A percentile compares a stretch with the other conserved stretches of the same genome.
These are phyloP conservation scores for Micromonas commoda DNA, from an alignment of 139 green algal species.

Conservation along the genomic window DNA sequence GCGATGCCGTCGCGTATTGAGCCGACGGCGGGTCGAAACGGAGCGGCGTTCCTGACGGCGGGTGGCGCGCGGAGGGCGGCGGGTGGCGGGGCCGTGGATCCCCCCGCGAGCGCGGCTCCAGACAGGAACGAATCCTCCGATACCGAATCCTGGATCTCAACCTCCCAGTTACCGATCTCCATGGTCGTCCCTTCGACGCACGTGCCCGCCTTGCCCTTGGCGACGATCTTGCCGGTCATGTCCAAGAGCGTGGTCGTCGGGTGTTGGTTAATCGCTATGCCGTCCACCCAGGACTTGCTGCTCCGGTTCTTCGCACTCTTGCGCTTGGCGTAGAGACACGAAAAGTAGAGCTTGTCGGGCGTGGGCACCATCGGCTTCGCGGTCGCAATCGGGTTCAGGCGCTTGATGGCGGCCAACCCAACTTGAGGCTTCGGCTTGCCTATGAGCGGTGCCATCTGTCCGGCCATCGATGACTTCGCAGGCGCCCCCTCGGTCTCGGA, in stretches of 20 bases:
- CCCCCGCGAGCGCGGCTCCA: neutral
- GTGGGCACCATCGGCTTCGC: neutral
- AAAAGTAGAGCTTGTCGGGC: neutral
- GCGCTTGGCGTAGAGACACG: neutral
- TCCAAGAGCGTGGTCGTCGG: neutral
- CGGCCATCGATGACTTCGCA: too few relatives aligned
- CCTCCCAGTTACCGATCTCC: neutral
- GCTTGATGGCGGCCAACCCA: too few relatives aligned
- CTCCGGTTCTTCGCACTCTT: neutral
- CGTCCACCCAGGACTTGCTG: neutral
- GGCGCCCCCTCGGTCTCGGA: too few relatives aligned
- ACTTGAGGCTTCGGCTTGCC: too few relatives aligned
- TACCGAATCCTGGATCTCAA: neutral
- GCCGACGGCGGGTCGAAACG: too few relatives aligned
- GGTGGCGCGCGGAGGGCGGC: too few relatives aligned
- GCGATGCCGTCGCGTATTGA: too few relatives aligned
- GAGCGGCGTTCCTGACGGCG: too few relatives aligned
- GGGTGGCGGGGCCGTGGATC: too few relatives aligned
- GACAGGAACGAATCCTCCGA: neutral
- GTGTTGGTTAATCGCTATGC: neutral
- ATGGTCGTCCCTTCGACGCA: slow-evolving; percentile 11
- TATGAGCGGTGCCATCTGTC: too few relatives aligned
- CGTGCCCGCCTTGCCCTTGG: neutral
- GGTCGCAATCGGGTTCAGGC: too few relatives aligned
- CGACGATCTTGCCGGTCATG: neutral